These are phyloP conservation scores for Plasmopara muralis DNA, from an alignment of 352 stramenopile species.

Conservation along the genomic window DNA sequence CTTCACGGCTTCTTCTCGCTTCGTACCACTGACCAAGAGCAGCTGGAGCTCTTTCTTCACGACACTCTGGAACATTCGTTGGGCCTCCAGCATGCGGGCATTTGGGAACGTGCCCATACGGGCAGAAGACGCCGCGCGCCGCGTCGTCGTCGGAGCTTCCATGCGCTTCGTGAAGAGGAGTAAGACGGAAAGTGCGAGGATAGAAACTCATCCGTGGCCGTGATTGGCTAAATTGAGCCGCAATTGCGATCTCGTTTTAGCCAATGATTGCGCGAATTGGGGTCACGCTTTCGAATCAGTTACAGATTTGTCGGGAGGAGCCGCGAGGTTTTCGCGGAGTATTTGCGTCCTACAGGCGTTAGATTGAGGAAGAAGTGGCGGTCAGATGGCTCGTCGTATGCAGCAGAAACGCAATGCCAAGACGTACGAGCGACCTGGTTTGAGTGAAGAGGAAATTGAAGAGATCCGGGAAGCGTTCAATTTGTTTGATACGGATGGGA, in stretches of 20 bases:
- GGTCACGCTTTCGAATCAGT: constrained; percentile 1
- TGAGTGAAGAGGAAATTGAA: constrained; percentile 93
- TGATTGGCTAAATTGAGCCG: constrained; percentile 12
- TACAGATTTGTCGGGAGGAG: neutral
- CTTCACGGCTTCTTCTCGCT: constrained; percentile 68
- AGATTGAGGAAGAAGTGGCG: neutral
- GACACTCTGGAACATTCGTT: constrained; percentile 61
- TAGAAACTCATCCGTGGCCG: constrained; percentile 1
- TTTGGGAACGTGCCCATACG: constrained; percentile 13
- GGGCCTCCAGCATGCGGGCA: constrained; percentile 54
- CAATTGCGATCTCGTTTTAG: no score
- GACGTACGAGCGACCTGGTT: constrained; percentile 83
- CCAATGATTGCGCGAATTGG: neutral
- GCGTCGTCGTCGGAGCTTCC: constrained; percentile 22
- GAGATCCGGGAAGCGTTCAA: constrained; percentile 97
- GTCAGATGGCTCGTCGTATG: constrained; percentile 55
- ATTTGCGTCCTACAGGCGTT: no score
- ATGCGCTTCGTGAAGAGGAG: constrained; percentile 19
- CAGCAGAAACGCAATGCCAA: constrained; percentile 84
- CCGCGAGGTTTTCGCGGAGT: no score
- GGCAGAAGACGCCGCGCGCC: constrained; percentile 4
- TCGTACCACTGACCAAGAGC: constrained; percentile 42
- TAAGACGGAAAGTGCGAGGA: constrained; percentile 20
- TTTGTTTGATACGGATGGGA: constrained; percentile 96
- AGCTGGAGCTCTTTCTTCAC: constrained; percentile 78